These are phyloP conservation scores for Mucor lusitanicus DNA, from an alignment of 371 early-diverging fungal species.

Conservation along the genomic window DNA sequence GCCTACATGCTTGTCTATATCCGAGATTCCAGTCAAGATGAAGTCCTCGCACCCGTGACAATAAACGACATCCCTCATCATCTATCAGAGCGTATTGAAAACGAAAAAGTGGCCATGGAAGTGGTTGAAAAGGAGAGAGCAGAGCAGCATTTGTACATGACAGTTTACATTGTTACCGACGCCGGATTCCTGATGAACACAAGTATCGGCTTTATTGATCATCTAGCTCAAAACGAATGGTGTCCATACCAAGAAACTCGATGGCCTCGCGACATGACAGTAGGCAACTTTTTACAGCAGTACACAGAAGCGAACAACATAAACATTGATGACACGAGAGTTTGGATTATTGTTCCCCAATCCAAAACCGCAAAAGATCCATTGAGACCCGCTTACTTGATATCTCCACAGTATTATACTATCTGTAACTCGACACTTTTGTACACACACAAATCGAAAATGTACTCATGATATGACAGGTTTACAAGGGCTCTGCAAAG, in stretches of 20 bases:
- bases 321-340: too few relatives aligned
- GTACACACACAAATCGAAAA: too few relatives aligned
- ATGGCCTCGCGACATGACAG: too few relatives aligned
- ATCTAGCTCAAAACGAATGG: too few relatives aligned
- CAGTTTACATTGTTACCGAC: conserved; percentile 42
- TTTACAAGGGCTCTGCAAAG: conserved; percentile 2
- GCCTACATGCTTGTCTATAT: conserved; percentile 98
- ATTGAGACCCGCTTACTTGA: too few relatives aligned
- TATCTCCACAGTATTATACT: too few relatives aligned
- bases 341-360: too few relatives aligned
- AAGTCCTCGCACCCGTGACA: conserved; percentile 67
- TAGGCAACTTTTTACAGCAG: too few relatives aligned
- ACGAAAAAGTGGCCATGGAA: conserved; percentile 47
- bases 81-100: conserved; percentile 52
- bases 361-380: too few relatives aligned
- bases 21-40: conserved; percentile 67
- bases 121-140: conserved; percentile 50
- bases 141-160: conserved; percentile 62
- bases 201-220: conserved; percentile 67
- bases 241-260: too few relatives aligned
- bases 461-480: conserved; percentile 21
- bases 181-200: conserved; percentile 59
- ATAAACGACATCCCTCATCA: conserved; percentile 78
- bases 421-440: too few relatives aligned
- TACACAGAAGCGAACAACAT: too few relatives aligned